These are phyloP conservation scores for Pterulicium gracile DNA, from an alignment of 1,284 basidiomycete species.

Conservation along the genomic window DNA sequence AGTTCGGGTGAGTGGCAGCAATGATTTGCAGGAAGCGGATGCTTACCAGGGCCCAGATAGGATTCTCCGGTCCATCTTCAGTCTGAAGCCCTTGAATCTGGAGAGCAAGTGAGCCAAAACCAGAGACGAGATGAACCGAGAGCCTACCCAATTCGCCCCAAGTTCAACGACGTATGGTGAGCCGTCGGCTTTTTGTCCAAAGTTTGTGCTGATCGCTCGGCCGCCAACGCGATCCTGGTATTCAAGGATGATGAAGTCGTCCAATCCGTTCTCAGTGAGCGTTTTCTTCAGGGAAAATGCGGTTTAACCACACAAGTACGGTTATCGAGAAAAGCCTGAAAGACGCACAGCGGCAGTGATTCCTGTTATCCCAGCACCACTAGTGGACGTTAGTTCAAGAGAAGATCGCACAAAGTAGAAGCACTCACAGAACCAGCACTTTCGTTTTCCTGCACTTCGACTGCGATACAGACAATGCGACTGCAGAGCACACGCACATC, in stretches of 20 bases:
- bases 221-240: slow-evolving; percentile 50
- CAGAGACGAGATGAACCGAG: neutral
- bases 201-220: slow-evolving; percentile 36
- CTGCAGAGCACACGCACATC: too few species aligned
- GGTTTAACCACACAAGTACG: neutral
- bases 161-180: slow-evolving; percentile 37
- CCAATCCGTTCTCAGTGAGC: slow-evolving; percentile 42
- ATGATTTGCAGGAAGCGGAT: slow-evolving; percentile 45
- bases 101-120: neutral
- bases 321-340: neutral
- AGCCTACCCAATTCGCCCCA: slow-evolving; percentile 67
- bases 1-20: slow-evolving; percentile 18
- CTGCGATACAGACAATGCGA: neutral
- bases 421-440: neutral
- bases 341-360: slow-evolving; percentile 41
- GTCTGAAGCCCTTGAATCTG: neutral
- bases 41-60: slow-evolving; percentile 47
- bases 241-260: slow-evolving; percentile 53
- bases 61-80: slow-evolving; percentile 41
- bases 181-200: slow-evolving; percentile 24
- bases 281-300: slow-evolving; percentile 26
- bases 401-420: slow-evolving; percentile 28
- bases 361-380: slow-evolving; percentile 56
- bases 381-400: slow-evolving; percentile 15
- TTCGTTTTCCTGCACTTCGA: neutral